Base-by-base conservation (phyloP, 2,329 filamentous ascomycete species). In the Alternaria sp. region DNA sequence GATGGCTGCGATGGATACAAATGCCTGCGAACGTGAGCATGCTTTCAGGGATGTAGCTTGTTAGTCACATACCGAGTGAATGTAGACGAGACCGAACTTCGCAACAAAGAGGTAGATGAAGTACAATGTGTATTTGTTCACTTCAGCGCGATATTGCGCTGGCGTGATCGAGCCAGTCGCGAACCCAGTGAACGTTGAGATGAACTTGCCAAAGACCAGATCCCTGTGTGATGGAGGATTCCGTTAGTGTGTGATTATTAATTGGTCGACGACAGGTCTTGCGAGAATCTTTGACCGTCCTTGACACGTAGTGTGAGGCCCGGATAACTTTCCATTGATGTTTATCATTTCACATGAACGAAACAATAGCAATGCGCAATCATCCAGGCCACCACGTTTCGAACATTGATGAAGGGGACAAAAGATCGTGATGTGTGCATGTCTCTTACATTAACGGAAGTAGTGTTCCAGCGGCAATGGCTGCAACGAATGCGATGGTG, bases 41-140 rank as follows among this genome's bases (percentile, higher is more conserved):
- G 25, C 9, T 11, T 4, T 2, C 5, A 20, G 14, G n/a, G 4
- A 20, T 15, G 10, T 20, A 45, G 54, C 18, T 9, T 28, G 58
- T 25, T 23, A 44, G 57, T 56, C 61, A 25, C 55, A 6, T 55
- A 74, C 71, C 7, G 74, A 74, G 56, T 77, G 72, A 7, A 75
- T 71, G 49, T 92, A 93, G 63, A 86, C 87, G 44, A 92, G 80
- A 18, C 81, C 73, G 68, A 92, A 89, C 51, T 90, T 88, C 14
- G 82, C 90, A 44, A 93, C 78, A 76, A 93, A 94, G 7, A 94
- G 82, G 59, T 88, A 88, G 58, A 93, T 86, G 71, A 93, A 88
- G 77, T 89, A 92, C 0, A 94, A 80, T 2, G 80, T 77, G 60
- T 75, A 79, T 49, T 78, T 77, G 60, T 77, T 77, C 28, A 82